Conservation (phyloP, 2,329 filamentous ascomycete species). For the Alternaria metachromatica region DNA sequence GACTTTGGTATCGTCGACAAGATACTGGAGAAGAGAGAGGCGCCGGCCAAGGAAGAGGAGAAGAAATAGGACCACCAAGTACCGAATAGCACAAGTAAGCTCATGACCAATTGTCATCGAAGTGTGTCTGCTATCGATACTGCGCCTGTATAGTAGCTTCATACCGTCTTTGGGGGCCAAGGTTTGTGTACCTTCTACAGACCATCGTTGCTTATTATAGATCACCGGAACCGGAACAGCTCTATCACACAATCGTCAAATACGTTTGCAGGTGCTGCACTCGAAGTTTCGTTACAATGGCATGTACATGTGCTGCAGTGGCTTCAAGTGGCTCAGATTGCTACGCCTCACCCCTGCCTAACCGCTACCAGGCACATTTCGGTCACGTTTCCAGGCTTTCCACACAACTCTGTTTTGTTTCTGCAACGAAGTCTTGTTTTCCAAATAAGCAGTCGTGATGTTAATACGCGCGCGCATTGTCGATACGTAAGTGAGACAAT, state of each 20-base stretch:
- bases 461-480: neutral
- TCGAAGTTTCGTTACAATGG: neutral
- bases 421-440: neutral
- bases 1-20: slow-evolving; percentile 92
- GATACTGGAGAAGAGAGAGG: slow-evolving; percentile 72
- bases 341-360: neutral
- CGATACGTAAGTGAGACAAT: neutral
- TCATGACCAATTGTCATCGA: neutral
- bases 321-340: neutral
- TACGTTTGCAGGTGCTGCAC: neutral
- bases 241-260: neutral
- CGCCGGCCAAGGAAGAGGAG: slow-evolving; percentile 49
- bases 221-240: neutral
- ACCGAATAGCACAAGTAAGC: neutral
- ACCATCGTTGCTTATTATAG: neutral
- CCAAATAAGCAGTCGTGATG: neutral
- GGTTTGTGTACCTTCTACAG: neutral
- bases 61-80: slow-evolving; percentile 6
- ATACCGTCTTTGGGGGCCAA: neutral
- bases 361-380: neutral
- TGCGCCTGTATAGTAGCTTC: neutral
- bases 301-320: neutral
- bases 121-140: neutral
- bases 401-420: neutral
- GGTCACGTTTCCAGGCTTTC: neutral